These are phyloP conservation scores for Quillaja saponaria DNA, from an alignment of 306 rosid species.

Conservation along the genomic window DNA sequence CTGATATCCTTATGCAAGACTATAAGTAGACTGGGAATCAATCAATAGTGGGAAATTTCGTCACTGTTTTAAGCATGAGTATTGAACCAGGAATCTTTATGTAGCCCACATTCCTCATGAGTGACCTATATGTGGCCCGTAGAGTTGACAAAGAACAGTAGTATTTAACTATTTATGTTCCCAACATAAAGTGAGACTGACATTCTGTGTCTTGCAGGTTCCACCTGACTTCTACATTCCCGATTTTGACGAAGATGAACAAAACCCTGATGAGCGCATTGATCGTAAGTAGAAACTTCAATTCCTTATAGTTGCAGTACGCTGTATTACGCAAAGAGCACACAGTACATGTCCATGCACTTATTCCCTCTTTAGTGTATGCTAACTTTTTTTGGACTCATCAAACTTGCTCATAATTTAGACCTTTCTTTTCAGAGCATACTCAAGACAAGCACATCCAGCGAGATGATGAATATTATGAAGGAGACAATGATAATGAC, in stretches of 20 bases:
- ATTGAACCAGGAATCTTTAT: no score
- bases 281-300: conserved; percentile 64
- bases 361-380: neutral
- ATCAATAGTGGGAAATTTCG: no score
- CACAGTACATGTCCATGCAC: neutral
- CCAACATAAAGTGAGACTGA: no score
- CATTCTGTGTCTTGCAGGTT: conserved; percentile 51
- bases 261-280: conserved; percentile 91
- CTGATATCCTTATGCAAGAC: no score
- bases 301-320: neutral
- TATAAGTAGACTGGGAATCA: no score
- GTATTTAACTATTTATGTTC: no score
- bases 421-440: conserved; percentile 58
- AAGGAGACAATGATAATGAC: conserved; percentile 88
- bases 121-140: no score
- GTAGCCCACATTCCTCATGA: no score
- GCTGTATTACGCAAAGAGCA: neutral
- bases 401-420: neutral
- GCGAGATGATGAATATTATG: conserved; percentile 89
- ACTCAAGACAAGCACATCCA: conserved; percentile 92
- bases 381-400: conserved; percentile 1
- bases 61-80: no score
- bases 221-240: conserved; percentile 97
- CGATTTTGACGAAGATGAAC: conserved; percentile 88
- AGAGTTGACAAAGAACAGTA: no score